A percentile compares a stretch with the other conserved stretches of the same genome.
Evolutionary conservation across 306 rosid species (phyloP).

Genomic region (Corylus avellana): DNA sequence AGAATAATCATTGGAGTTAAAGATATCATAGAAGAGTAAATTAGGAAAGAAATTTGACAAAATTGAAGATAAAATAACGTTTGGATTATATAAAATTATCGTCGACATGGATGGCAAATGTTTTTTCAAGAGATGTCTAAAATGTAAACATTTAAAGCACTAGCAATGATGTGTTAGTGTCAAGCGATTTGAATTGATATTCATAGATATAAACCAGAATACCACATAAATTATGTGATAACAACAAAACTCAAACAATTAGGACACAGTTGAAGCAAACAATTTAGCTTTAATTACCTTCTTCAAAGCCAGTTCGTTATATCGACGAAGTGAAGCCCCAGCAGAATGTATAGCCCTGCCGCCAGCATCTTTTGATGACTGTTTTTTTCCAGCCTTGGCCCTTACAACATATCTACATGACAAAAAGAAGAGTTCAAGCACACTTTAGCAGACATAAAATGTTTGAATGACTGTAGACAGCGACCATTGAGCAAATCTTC

Average conservation of each 20-base stretch:
- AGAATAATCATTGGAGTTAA: not conserved
- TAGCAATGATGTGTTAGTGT: not conserved
- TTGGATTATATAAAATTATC: not conserved
- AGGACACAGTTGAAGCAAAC: constrained; percentile 9
- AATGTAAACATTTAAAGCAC: not conserved
- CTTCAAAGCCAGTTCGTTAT: constrained; percentile 84
- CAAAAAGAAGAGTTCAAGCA: constrained; percentile 16
- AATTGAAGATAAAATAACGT: not conserved
- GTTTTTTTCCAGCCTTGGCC: constrained; percentile 93
- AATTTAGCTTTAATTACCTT: constrained; percentile 49
- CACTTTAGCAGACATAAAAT: not conserved
- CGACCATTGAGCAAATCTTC: not conserved
- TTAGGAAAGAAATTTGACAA: not conserved
- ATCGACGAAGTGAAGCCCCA: constrained; percentile 89
- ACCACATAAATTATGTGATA: constrained; percentile 9
- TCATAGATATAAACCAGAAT: not conserved
- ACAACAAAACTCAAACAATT: constrained; percentile 1
- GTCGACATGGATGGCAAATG: not conserved
- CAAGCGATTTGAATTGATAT: not conserved
- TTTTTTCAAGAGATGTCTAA: not conserved
- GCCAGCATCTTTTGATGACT: constrained; percentile 88
- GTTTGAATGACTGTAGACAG: not conserved
- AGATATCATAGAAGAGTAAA: not conserved
- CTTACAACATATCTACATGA: constrained; percentile 83
- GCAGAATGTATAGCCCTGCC: constrained; percentile 85